Evolutionary conservation across 179 eudicot species (phyloP).

Genomic region (Actinidia arguta): DNA sequence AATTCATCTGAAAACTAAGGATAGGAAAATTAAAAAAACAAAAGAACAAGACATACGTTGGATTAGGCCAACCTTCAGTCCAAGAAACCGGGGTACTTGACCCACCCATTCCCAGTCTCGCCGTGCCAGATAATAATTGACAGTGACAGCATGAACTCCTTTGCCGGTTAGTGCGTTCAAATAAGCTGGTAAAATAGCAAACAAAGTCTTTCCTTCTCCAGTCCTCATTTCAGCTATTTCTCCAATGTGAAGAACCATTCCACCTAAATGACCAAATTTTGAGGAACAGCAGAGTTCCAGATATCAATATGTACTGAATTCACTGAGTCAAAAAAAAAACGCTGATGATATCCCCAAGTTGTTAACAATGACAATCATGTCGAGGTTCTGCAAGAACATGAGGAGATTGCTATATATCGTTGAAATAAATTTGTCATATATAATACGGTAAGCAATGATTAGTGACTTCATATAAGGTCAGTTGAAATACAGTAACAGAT

Average conservation of each 20-base stretch:
- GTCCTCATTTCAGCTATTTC: conserved; percentile 99
- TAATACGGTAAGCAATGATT: too few species aligned
- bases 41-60: conserved; percentile 76
- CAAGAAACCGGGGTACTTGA: conserved; percentile 98
- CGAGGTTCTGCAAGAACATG: too few species aligned
- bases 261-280: conserved; percentile 51
- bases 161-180: conserved; percentile 84
- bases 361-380: too few species aligned
- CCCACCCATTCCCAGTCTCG: conserved; percentile 99
- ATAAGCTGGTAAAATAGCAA: conserved; percentile 94
- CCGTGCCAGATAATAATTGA: conserved; percentile 95
- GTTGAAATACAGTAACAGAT: too few species aligned
- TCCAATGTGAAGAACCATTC: conserved; percentile 95
- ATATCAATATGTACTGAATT: background rate
- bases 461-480: too few species aligned
- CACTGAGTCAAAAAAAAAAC: background rate
- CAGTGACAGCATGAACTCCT: conserved; percentile 97
- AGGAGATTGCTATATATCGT: too few species aligned
- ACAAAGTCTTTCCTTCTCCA: conserved; percentile 98
- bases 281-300: background rate
- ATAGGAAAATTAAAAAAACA: background rate
- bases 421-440: too few species aligned
- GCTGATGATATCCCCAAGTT: too few species aligned
- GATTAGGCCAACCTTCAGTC: conserved; percentile 95
- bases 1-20: conserved; percentile 11